Percentiles rank a stretch among this genome's conserved stretches.
These are phyloP conservation scores for Saturnispora hagleri DNA, from an alignment of 805 yeast genomes.

Conservation along the genomic window DNA sequence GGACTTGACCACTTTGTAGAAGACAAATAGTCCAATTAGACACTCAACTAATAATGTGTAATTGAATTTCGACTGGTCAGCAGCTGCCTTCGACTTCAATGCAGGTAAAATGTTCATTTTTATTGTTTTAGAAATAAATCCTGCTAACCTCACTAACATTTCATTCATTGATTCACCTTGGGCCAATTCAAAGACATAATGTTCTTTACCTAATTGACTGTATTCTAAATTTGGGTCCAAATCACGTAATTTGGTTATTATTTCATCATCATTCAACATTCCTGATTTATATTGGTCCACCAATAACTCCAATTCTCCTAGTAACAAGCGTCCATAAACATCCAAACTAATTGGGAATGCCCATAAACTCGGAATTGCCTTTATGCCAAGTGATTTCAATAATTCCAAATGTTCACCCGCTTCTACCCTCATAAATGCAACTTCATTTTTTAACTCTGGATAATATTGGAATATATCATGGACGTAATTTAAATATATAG, in stretches of 20 bases:
- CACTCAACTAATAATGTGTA: constrained; percentile 7
- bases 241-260: neutral
- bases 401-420: constrained; percentile 34
- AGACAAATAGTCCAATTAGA: constrained; percentile 7
- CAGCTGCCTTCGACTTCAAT: neutral
- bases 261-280: constrained; percentile 2
- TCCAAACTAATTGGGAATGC: constrained; percentile 37
- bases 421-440: constrained; percentile 43
- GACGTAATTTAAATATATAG: constrained; percentile 34
- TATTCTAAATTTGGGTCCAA: constrained; percentile 2
- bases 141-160: constrained; percentile 6
- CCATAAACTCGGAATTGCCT: constrained; percentile 59
- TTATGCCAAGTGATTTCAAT: constrained; percentile 34
- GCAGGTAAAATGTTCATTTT: constrained; percentile 6
- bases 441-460: constrained; percentile 30
- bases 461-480: constrained; percentile 36
- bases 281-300: neutral
- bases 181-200: constrained; percentile 9
- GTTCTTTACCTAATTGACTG: constrained; percentile 12
- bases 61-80: neutral
- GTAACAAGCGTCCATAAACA: constrained; percentile 8
- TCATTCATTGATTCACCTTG: constrained; percentile 12
- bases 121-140: constrained; percentile 5
- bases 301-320: neutral
- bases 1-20: constrained; percentile 6